Evolutionary conservation across 1,284 basidiomycete species (phyloP).

Genomic region (Spongiforma sp.): DNA sequence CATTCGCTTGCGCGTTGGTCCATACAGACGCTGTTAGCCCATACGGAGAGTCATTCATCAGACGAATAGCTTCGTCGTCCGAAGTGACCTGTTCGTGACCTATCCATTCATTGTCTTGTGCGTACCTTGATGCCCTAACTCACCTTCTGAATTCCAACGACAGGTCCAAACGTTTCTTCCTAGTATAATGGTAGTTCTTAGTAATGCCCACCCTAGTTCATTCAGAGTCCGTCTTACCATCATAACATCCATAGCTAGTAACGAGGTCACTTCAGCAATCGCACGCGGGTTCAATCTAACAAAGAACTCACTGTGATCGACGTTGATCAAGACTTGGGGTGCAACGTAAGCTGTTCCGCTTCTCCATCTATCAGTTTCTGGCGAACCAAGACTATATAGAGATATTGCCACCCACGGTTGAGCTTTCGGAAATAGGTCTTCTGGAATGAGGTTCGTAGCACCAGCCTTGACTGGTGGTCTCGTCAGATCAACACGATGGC

Average conservation of each 20-base stretch:
- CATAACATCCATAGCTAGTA: slow-evolving; percentile 91
- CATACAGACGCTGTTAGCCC: slow-evolving; percentile 94
- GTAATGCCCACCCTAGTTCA: not conserved
- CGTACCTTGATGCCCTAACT: not conserved
- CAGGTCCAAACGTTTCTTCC: slow-evolving; percentile 91
- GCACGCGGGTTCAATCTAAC: not conserved
- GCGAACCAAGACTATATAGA: no score
- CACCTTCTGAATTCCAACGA: slow-evolving; percentile 91
- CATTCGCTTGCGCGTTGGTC: slow-evolving; percentile 73
- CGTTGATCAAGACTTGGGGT: slow-evolving; percentile 88
- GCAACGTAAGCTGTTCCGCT: slow-evolving; percentile 87
- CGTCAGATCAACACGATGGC: not conserved
- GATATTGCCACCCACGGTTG: slow-evolving; percentile 60
- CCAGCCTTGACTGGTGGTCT: slow-evolving; percentile 67
- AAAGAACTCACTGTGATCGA: slow-evolving; percentile 73
- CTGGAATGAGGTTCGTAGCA: slow-evolving; percentile 78
- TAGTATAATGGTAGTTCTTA: slow-evolving; percentile 34
- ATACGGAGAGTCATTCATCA: slow-evolving; percentile 98
- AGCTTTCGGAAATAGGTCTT: slow-evolving; percentile 71
- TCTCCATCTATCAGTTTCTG: slow-evolving; percentile 5
- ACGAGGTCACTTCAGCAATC: slow-evolving; percentile 1
- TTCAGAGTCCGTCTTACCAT: slow-evolving; percentile 51
- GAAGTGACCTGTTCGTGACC: slow-evolving; percentile 72
- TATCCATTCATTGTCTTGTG: not conserved
- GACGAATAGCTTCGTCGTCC: slow-evolving; percentile 83